These are phyloP conservation scores for Escallonia rubra DNA, from an alignment of 129 eudicot genomes.

Conservation along the genomic window DNA sequence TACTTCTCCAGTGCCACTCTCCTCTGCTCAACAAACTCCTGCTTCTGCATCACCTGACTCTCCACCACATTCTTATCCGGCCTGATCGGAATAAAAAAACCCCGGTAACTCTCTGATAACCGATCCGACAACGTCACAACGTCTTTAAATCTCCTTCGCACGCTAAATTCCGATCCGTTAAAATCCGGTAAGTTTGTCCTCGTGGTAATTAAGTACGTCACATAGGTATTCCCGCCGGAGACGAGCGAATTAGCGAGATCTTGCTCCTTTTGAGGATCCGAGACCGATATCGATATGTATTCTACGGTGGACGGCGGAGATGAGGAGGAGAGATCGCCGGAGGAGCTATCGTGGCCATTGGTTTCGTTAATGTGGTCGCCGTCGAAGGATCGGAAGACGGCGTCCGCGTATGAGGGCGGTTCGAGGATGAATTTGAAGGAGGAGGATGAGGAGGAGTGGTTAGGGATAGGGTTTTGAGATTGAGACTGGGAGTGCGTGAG, in stretches of 20 bases:
- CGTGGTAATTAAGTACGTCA: slow-evolving; percentile 61
- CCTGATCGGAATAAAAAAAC: slow-evolving; percentile 73
- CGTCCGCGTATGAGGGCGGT: slow-evolving; percentile 91
- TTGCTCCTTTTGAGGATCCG: slow-evolving; percentile 68
- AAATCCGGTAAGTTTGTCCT: slow-evolving; percentile 70
- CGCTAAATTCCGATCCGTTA: slow-evolving; percentile 62
- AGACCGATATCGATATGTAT: slow-evolving; percentile 55
- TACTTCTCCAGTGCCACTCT: slow-evolving; percentile 73
- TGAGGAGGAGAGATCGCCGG: slow-evolving; percentile 28
- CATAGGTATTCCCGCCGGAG: slow-evolving; percentile 41
- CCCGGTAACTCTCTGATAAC: slow-evolving; percentile 61
- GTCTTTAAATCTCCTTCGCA: slow-evolving; percentile 81
- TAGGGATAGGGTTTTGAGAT: slow-evolving; percentile 32
- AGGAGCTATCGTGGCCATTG: slow-evolving; percentile 37
- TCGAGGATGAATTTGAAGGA: slow-evolving; percentile 65
- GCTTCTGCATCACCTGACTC: slow-evolving; percentile 86
- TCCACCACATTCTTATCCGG: slow-evolving; percentile 97
- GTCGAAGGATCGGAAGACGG: slow-evolving; percentile 84
- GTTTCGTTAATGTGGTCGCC: slow-evolving; percentile 28
- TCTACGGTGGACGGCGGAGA: slow-evolving; percentile 32
- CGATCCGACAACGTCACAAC: slow-evolving; percentile 81
- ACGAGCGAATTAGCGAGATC: slow-evolving; percentile 65
- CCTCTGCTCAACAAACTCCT: slow-evolving; percentile 84
- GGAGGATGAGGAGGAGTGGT: slow-evolving; percentile 12
- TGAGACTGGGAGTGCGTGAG: slow-evolving; percentile 14